phyloP scores from a whole-genome alignment of 768 basidiomycete genomes.

The Lentinula detonsa region DNA sequence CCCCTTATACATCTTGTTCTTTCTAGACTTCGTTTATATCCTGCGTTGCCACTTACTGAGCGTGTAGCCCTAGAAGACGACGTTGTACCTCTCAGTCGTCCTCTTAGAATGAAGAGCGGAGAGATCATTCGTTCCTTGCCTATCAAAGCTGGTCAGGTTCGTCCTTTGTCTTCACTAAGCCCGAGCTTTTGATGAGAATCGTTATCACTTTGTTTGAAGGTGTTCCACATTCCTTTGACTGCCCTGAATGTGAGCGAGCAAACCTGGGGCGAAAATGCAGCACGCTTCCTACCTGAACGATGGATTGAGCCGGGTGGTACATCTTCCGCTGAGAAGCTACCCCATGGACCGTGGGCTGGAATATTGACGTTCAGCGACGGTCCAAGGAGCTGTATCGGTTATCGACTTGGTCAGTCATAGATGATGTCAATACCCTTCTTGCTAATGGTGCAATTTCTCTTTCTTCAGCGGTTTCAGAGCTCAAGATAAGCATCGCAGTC shows the following conservation, averaged over 20 bases:
- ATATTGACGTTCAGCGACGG: constrained; percentile 35
- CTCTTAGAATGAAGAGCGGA: constrained; percentile 24
- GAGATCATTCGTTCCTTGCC: constrained; percentile 18
- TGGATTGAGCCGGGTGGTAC: constrained; percentile 28
- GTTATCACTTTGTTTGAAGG: constrained; percentile 11
- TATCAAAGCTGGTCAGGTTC: constrained; percentile 31
- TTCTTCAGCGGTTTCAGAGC: constrained; percentile 26
- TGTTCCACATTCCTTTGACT: constrained; percentile 27
- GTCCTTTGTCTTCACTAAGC: constrained; percentile 2
- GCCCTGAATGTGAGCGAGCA: constrained; percentile 24
- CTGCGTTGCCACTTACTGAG: constrained; percentile 32
- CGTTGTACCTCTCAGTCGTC: constrained; percentile 31
- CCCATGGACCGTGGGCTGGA: constrained; percentile 28
- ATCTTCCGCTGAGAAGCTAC: constrained; percentile 20
- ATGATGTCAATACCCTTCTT: not conserved
- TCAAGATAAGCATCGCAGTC: constrained; percentile 32
- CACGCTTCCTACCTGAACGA: constrained; percentile 30
- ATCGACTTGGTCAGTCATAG: constrained; percentile 22
- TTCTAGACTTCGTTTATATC: constrained; percentile 32
- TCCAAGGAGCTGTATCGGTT: constrained; percentile 34
- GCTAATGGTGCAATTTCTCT: not conserved
- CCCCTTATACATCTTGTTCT: not conserved
- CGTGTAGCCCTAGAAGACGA: constrained; percentile 33
- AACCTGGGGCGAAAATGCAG: constrained; percentile 30
- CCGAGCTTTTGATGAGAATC: not conserved